Evolutionary conservation across 495 filamentous ascomycete genomes (phyloP).

Genomic region (Hypoxylon lienhwacheense): DNA sequence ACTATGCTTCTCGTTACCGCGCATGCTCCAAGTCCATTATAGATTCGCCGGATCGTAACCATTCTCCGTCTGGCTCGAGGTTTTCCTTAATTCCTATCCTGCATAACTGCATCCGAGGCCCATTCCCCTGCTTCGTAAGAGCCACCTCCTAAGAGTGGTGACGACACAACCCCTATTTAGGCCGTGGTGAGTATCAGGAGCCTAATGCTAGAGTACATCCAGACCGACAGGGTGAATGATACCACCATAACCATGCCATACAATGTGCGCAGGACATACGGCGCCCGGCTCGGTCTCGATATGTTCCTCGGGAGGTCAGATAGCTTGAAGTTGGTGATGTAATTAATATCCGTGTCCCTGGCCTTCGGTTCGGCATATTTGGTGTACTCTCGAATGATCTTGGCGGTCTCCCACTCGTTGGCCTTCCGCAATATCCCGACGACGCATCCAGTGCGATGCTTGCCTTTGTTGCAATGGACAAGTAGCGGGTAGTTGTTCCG

Average conservation of each 20-base stretch:
- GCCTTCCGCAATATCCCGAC: slow-evolving; percentile 70
- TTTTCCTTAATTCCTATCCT: too few relatives aligned
- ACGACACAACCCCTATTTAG: not conserved
- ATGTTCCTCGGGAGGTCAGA: slow-evolving; percentile 20
- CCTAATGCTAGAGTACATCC: slow-evolving; percentile 17
- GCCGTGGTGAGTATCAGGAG: slow-evolving; percentile 8
- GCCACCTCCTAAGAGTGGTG: not conserved
- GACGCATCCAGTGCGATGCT: slow-evolving; percentile 85
- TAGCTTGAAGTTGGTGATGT: slow-evolving; percentile 48
- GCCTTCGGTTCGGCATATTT: slow-evolving; percentile 66
- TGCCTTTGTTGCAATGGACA: slow-evolving; percentile 89
- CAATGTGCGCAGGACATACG: slow-evolving; percentile 13
- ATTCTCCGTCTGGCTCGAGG: too few relatives aligned
- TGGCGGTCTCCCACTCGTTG: slow-evolving; percentile 58
- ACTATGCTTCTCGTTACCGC: slow-evolving; percentile 8
- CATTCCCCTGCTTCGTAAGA: too few relatives aligned
- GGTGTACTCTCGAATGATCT: slow-evolving; percentile 67
- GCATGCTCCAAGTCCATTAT: too few relatives aligned
- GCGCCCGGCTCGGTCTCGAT: not conserved
- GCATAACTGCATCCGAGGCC: too few relatives aligned
- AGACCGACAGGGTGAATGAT: slow-evolving; percentile 21
- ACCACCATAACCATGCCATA: slow-evolving; percentile 25
- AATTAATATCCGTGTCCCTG: slow-evolving; percentile 55
- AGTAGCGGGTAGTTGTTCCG: slow-evolving; percentile 70
- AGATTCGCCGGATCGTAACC: too few relatives aligned